Conservation (phyloP, 2,329 filamentous ascomycete species). For the Pseudogymnoascus sp. region DNA sequence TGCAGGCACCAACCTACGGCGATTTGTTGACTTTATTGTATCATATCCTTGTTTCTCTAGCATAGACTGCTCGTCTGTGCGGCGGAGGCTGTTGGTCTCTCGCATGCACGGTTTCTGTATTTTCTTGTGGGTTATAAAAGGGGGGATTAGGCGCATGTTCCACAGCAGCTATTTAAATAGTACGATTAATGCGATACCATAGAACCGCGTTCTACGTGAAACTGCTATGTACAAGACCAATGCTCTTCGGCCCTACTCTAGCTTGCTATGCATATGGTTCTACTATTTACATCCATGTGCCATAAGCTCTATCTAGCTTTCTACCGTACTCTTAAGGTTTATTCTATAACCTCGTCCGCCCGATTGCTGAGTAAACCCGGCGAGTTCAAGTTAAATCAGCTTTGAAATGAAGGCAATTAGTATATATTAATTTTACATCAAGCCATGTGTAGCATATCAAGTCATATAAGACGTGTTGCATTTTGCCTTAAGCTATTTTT, state of each 20-base stretch:
- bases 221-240: not conserved
- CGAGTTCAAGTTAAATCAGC: not conserved
- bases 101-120: not conserved
- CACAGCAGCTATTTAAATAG: not conserved
- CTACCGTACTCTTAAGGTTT: not conserved
- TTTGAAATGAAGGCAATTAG: not conserved
- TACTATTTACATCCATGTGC: not conserved
- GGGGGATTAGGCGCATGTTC: slow-evolving; percentile 7
- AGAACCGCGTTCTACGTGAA: not conserved
- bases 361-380: not conserved
- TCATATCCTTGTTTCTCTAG: slow-evolving; percentile 7
- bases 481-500: not conserved
- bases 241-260: not conserved
- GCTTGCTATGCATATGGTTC: not conserved
- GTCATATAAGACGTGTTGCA: not conserved
- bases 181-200: slow-evolving; percentile 4
- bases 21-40: slow-evolving; percentile 3
- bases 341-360: not conserved
- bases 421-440: not conserved
- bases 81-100: not conserved
- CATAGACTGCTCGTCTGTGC: not conserved
- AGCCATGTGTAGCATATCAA: not conserved
- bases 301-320: not conserved
- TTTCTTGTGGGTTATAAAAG: slow-evolving; percentile 4
- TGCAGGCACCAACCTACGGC: slow-evolving; percentile 1